These are phyloP conservation scores for Colletotrichum shisoi DNA, from an alignment of 2,329 filamentous ascomycete species.

Conservation along the genomic window DNA sequence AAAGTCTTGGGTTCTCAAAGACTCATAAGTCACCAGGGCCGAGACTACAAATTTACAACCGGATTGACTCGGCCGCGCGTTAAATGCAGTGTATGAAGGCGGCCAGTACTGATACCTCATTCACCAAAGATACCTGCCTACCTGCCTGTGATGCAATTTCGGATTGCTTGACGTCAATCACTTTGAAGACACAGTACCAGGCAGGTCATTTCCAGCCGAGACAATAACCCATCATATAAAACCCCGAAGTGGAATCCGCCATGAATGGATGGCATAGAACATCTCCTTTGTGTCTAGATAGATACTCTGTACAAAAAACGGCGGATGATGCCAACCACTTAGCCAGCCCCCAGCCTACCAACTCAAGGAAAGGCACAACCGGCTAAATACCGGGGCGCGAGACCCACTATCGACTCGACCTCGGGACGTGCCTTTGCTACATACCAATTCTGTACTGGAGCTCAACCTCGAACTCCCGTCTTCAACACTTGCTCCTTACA, in stretches of 20 bases:
- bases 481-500: background rate
- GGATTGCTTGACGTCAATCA: background rate
- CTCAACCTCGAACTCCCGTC: background rate
- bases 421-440: background rate
- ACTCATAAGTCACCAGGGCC: background rate
- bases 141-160: background rate
- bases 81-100: background rate
- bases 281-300: background rate
- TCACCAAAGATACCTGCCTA: background rate
- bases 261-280: too few species aligned
- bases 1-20: background rate
- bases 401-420: background rate
- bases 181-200: background rate
- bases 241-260: too few species aligned
- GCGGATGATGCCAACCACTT: too few species aligned
- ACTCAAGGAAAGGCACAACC: background rate
- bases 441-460: slow-evolving; percentile 1
- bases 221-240: too few species aligned
- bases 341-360: too few species aligned
- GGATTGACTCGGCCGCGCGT: background rate
- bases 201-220: background rate
- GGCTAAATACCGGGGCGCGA: slow-evolving; percentile 1
- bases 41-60: too few species aligned
- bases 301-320: too few species aligned
- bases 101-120: background rate